Base-by-base conservation (phyloP, 352 stramenopile species). In the Phytopythium aichiense region DNA sequence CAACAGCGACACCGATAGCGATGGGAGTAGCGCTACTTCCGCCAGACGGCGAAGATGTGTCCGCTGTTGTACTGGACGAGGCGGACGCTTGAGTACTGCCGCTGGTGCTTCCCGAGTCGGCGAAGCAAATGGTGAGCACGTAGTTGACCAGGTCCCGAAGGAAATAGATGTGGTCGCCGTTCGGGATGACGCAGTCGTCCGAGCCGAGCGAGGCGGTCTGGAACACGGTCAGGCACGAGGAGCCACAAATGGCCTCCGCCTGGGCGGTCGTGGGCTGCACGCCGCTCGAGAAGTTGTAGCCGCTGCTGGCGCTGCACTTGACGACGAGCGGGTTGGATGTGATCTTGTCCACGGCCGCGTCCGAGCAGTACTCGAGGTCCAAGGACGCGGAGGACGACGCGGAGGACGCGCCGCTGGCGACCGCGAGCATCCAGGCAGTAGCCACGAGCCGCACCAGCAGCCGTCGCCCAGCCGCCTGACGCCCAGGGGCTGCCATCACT, bases 251-350 rank as follows among this genome's bases (percentile, higher is more conserved):
- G 50, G 3, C 31, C 11, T 23, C n/a, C 12, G 50, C 50, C 25
- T 56, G 12, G 9, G 28, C 25, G 50, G 30, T 20, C 25, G 50
- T 56, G 22, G 50, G 50, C 13, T 33, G 25, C 25, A 56, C 50
- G 50, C 50, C 50, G 50, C 23, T 38, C 9, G 50, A 56, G 25
- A 56, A 56, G 25, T 56, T 56, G 50, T 56, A 56, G 50, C 50
- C 28, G 50, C 50, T 56, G 15, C 5, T 11, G 9, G 13, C 30
- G 25, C 50, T 23, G 28, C 50, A 56, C 25, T 25, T 2, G 6
- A 22, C 20, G 9, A 56, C 1, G 28, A 40, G 16, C 25, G 25
- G 25, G 50, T 42, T 40, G 12, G 8, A n/a, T 4, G 5, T 5
- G 28, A 42, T 23, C 9, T 20, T 56, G 4, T 38, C 49, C 42